Percentiles rank a stretch among this genome's conserved stretches.
Evolutionary conservation across 164 flowering plant species (phyloP).

Genomic region (Berberis vulgaris): DNA sequence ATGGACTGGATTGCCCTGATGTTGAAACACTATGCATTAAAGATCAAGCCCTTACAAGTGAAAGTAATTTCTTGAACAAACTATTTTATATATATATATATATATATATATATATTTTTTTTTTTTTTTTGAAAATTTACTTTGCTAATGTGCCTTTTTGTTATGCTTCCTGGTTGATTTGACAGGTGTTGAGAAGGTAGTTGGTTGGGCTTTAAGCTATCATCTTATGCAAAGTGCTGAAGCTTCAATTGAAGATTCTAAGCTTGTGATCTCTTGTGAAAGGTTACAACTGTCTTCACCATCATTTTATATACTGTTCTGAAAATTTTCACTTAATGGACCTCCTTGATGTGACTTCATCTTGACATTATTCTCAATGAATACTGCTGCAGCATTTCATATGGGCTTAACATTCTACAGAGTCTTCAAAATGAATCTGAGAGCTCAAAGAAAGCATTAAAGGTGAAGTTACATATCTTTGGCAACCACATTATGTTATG

Average conservation of each 20-base stretch:
- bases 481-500: too few relatives aligned
- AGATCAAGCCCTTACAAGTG: slow-evolving; percentile 72
- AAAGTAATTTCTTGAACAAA: slow-evolving; percentile 25
- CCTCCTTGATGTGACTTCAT: background rate
- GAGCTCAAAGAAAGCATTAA: slow-evolving; percentile 72
- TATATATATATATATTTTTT: too few relatives aligned
- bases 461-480: slow-evolving; percentile 33
- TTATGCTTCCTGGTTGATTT: slow-evolving; percentile 4
- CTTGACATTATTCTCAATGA: slow-evolving; percentile 2
- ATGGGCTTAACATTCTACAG: slow-evolving; percentile 65
- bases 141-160: background rate
- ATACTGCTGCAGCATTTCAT: slow-evolving; percentile 48
- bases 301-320: background rate
- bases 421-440: slow-evolving; percentile 59
- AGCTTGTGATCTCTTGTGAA: slow-evolving; percentile 56
- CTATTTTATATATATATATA: too few relatives aligned
- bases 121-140: background rate
- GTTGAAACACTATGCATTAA: slow-evolving; percentile 61
- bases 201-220: slow-evolving; percentile 83
- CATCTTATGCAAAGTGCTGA: slow-evolving; percentile 61
- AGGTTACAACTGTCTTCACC: slow-evolving; percentile 31
- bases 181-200: slow-evolving; percentile 69
- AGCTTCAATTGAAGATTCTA: slow-evolving; percentile 34
- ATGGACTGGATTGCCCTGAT: slow-evolving; percentile 56
- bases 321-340: too few relatives aligned